Conservation (phyloP, 345 rosid species). For the Erodium maritimum region DNA sequence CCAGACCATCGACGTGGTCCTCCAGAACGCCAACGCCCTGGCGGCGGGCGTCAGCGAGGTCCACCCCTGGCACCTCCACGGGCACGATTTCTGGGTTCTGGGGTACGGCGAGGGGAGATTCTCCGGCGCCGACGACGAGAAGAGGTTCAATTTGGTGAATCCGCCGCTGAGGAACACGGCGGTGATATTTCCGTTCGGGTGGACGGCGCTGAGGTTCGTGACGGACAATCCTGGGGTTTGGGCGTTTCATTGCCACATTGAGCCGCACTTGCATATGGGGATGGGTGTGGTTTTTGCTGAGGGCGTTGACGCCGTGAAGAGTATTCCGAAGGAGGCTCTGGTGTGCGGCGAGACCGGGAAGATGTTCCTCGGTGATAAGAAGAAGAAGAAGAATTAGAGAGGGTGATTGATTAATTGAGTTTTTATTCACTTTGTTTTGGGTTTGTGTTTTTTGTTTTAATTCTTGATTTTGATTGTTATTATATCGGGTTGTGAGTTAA, state of each 20-base stretch:
- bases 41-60: slow-evolving; percentile 35
- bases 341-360: slow-evolving; percentile 44
- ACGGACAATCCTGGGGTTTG: slow-evolving; percentile 85
- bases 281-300: slow-evolving; percentile 83
- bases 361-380: slow-evolving; percentile 4
- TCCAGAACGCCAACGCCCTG: slow-evolving; percentile 60
- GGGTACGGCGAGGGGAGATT: slow-evolving; percentile 75
- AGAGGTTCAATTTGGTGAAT: slow-evolving; percentile 40
- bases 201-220: slow-evolving; percentile 78
- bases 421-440: not conserved
- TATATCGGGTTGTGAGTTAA: too few relatives aligned
- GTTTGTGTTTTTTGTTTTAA: not conserved
- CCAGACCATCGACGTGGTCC: slow-evolving; percentile 56
- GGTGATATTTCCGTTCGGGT: slow-evolving; percentile 58
- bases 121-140: slow-evolving; percentile 14
- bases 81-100: slow-evolving; percentile 78
- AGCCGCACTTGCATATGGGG: slow-evolving; percentile 85
- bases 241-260: slow-evolving; percentile 89
- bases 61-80: slow-evolving; percentile 89
- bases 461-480: too few relatives aligned
- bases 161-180: slow-evolving; percentile 67
- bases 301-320: slow-evolving; percentile 29
- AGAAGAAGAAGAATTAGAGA: not conserved
- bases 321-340: slow-evolving; percentile 36
- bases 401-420: not conserved